Percentiles rank a stretch among this genome's conserved stretches.
Evolutionary conservation across 2,329 filamentous ascomycete species (phyloP).

Genomic region (Emergomyces orientalis): DNA sequence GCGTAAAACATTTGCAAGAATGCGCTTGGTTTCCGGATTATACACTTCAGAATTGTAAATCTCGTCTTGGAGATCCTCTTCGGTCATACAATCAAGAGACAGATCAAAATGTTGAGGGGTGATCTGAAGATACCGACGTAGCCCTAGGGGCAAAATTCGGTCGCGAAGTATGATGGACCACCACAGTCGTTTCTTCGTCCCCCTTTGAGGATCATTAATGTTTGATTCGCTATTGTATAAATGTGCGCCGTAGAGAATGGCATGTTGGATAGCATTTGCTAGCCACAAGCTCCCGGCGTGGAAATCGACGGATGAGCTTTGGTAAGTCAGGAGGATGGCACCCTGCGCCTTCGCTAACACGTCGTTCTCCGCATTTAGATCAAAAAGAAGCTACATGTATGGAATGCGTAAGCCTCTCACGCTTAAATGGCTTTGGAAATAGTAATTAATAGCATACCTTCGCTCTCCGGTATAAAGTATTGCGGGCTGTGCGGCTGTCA

Average conservation of each 20-base stretch:
- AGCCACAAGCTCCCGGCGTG: constrained; percentile 37
- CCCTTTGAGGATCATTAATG: constrained; percentile 26
- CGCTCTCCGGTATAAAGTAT: constrained; percentile 37
- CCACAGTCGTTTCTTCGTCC: constrained; percentile 44
- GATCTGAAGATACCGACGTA: constrained; percentile 45
- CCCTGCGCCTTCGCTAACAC: constrained; percentile 25
- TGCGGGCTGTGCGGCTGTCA: constrained; percentile 37
- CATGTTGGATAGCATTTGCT: constrained; percentile 42
- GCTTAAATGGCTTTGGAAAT: neutral
- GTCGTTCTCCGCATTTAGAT: constrained; percentile 23
- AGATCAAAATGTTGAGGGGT: constrained; percentile 41
- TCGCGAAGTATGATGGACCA: constrained; percentile 49
- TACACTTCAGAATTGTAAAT: constrained; percentile 40
- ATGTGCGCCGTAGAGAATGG: constrained; percentile 39
- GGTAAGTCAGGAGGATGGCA: constrained; percentile 26
- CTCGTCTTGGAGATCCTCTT: constrained; percentile 41
- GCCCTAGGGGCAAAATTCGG: constrained; percentile 41
- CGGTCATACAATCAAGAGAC: constrained; percentile 30
- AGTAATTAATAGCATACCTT: constrained; percentile 24
- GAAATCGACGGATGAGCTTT: constrained; percentile 31
- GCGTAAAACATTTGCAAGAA: constrained; percentile 39
- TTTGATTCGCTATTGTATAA: constrained; percentile 40
- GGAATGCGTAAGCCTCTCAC: neutral
- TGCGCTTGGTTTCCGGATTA: constrained; percentile 37
- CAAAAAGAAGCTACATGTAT: constrained; percentile 22